Percentiles rank a stretch among this genome's conserved stretches.
Evolutionary conservation across 257 asterid species (phyloP).

Genomic region (Echites panduratus): DNA sequence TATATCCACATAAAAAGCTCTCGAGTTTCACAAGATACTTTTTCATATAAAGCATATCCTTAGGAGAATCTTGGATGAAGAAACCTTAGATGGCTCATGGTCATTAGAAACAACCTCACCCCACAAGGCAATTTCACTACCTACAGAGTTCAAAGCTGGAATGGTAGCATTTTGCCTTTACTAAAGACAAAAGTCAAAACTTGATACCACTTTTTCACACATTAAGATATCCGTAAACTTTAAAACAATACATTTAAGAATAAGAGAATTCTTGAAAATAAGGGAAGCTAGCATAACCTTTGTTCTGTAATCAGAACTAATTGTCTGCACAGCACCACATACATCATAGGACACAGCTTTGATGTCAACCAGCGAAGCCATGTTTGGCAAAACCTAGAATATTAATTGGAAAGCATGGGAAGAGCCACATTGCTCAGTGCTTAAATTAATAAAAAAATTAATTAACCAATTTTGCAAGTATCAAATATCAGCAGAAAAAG

Average conservation of each 20-base stretch:
- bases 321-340: slow-evolving; percentile 71
- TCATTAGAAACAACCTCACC: background rate
- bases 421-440: slow-evolving; percentile 9
- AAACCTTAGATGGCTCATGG: background rate
- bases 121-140: background rate
- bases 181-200: background rate
- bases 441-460: background rate
- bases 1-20: background rate
- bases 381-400: slow-evolving; percentile 81
- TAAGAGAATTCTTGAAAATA: background rate
- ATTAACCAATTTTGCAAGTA: background rate
- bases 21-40: background rate
- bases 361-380: slow-evolving; percentile 83
- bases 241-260: background rate
- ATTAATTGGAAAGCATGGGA: slow-evolving; percentile 20
- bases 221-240: background rate
- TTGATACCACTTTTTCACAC: background rate
- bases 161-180: background rate
- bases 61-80: background rate
- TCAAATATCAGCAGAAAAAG: background rate
- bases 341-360: slow-evolving; percentile 79
- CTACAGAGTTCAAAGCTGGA: background rate
- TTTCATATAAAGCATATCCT: background rate
- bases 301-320: slow-evolving; percentile 65
- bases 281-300: slow-evolving; percentile 43